A percentile compares a stretch with the other conserved stretches of the same genome.
phyloP scores from a whole-genome alignment of 345 rosid species.

The Eucalyptus camaldulensis region DNA sequence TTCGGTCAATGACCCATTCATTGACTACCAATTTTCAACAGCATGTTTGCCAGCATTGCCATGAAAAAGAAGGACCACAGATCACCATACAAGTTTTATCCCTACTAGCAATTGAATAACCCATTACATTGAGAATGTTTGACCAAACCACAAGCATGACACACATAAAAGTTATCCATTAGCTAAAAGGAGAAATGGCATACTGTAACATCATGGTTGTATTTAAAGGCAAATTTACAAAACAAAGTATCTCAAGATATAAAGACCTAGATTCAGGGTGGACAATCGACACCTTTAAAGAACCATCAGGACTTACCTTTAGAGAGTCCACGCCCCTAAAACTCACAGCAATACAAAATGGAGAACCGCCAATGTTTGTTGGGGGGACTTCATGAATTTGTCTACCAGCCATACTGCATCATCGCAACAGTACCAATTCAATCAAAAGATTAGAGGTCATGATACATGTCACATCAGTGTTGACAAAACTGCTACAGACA shows the following conservation, averaged over 20 bases:
- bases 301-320: conserved; percentile 34
- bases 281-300: neutral
- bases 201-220: neutral
- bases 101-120: neutral
- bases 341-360: conserved; percentile 70
- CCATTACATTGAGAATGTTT: neutral
- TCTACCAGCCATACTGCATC: conserved; percentile 89
- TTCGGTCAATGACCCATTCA: neutral
- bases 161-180: neutral
- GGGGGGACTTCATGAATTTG: conserved; percentile 82
- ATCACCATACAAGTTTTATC: neutral
- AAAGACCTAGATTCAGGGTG: neutral
- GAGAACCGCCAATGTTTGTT: conserved; percentile 76
- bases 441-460: neutral
- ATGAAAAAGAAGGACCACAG: neutral
- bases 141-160: neutral
- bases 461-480: neutral
- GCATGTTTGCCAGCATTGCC: neutral
- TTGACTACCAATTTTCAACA: neutral
- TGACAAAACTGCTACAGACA: neutral
- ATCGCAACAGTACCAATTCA: neutral
- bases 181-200: neutral
- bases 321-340: conserved; percentile 64
- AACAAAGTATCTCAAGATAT: neutral
- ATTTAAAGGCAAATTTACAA: neutral